Evolutionary conservation across 441 rosid species (phyloP).

Genomic region (Erysimum cheiri): DNA sequence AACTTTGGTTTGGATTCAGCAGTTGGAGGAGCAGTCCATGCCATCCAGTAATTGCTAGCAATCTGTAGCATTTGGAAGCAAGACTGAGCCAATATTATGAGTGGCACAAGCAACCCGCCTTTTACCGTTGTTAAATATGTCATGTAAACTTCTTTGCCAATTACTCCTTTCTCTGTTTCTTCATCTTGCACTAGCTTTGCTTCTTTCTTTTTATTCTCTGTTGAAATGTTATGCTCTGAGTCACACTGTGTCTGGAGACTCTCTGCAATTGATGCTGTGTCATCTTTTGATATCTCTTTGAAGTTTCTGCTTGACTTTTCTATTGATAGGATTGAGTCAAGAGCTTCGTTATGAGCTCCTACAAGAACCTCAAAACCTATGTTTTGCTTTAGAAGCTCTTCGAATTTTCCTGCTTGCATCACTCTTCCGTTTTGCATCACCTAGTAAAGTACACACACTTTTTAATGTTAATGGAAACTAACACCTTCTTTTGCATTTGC

Average conservation of each 20-base stretch:
- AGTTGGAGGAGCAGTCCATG: constrained; percentile 89
- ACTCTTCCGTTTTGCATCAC: constrained; percentile 96
- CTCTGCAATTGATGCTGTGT: constrained; percentile 50
- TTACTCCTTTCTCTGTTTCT: constrained; percentile 93
- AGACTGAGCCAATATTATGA: constrained; percentile 88
- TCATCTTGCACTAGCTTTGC: constrained; percentile 95
- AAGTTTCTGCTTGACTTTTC: constrained; percentile 64
- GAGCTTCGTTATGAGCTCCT: constrained; percentile 90
- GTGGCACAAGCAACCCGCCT: constrained; percentile 81
- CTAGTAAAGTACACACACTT: constrained; percentile 49
- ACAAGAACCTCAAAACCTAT: constrained; percentile 90
- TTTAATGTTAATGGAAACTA: constrained; percentile 21
- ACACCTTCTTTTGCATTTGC: not conserved
- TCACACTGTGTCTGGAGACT: constrained; percentile 51
- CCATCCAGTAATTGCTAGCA: constrained; percentile 98
- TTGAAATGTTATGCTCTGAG: constrained; percentile 61
- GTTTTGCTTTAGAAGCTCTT: constrained; percentile 75
- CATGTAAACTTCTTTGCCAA: constrained; percentile 91
- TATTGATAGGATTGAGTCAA: constrained; percentile 69
- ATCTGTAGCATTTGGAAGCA: constrained; percentile 85
- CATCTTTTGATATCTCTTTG: constrained; percentile 52
- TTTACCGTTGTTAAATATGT: constrained; percentile 76
- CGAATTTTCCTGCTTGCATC: constrained; percentile 85
- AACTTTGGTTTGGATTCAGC: constrained; percentile 56
- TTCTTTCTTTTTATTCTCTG: constrained; percentile 63